Evolutionary conservation across 345 rosid genomes (phyloP).

Genomic region (Angophora floribunda): DNA sequence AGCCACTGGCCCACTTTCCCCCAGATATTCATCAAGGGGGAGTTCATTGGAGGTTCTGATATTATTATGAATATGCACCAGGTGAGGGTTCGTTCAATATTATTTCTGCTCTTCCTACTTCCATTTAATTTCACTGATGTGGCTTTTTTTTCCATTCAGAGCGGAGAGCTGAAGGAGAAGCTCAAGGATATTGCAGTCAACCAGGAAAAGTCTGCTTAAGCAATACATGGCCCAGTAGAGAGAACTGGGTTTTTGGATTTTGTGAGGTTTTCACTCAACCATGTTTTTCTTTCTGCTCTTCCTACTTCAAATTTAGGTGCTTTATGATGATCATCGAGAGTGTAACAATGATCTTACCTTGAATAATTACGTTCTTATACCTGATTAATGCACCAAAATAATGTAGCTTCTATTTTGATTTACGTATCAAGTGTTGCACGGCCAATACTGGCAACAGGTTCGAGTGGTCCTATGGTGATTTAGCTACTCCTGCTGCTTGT

Average conservation of each 20-base stretch:
- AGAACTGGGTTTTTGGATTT: neutral
- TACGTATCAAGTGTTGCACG: neutral
- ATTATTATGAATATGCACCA: conserved; percentile 83
- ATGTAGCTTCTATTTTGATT: neutral
- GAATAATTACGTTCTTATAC: neutral
- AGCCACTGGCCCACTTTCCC: conserved; percentile 98
- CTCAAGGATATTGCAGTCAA: conserved; percentile 39
- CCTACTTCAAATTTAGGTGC: neutral
- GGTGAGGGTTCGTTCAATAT: conserved; percentile 21
- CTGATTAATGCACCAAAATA: neutral
- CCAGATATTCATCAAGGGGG: conserved; percentile 84
- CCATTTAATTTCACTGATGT: neutral
- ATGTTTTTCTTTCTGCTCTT: too few species aligned
- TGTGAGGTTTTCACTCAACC: neutral
- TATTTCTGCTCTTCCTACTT: neutral
- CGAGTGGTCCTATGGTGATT: neutral
- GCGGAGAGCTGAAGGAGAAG: conserved; percentile 77
- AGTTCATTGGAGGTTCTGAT: conserved; percentile 91
- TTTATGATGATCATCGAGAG: neutral
- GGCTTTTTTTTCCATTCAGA: conserved; percentile 16
- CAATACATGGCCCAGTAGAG: neutral
- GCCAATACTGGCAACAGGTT: neutral
- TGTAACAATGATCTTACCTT: neutral
- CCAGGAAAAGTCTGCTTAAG: neutral
- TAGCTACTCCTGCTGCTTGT: neutral